Base-by-base conservation (phyloP, 805 yeast genomes). In the Yarrowia porcina region DNA sequence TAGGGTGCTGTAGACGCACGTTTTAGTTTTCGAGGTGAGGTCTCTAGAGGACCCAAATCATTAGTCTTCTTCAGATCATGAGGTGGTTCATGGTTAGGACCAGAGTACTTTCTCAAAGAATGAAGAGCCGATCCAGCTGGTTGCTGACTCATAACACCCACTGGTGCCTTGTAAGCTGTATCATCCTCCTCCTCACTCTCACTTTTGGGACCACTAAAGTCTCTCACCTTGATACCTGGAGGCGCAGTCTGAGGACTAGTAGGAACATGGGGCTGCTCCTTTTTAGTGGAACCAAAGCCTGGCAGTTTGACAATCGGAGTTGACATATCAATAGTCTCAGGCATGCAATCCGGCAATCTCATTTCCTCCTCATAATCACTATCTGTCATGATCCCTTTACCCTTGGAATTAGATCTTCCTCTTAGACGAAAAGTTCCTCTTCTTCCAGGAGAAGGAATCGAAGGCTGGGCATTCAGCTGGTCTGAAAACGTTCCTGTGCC, bases 381-480 rank as follows among this genome's bases (percentile, higher is more conserved):
- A 11, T 50, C 57, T 6, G 57, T 52, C 59, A 52, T 52, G 32
- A 36, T 27, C 1, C 59, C 28, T 25, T 52, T 52, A 4, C 59
- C 59, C 33, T 52, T 52, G 8, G 44, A 36, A 17, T 35, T 25
- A 17, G 44, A 17, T 36, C 56, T 49, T 27, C 27, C 20, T 21
- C 59, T 30, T n/a, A 32, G 15, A 1, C 18, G 11, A 25, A 52
- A 52, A 3, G 59, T 52, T 12, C 23, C 15, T 5, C 35, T 20
- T 52, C 33, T n/a, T 23, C 56, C 32, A 2, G 56, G 30, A 8
- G 57, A 23, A 10, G 59, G 25, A 18, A 52, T 25, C 3, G 56
- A n/a, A 7, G 56, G n/a, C 39, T 49, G 56, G 30, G 56, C 56
- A 15, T 49, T 49, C 9, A 49, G 56, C 25, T 52, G 59, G 44